Evolutionary conservation across 345 rosid genomes (phyloP), one percentile per base, ranked within the genome.

Genomic region (Eucalyptus curtisii): DNA sequence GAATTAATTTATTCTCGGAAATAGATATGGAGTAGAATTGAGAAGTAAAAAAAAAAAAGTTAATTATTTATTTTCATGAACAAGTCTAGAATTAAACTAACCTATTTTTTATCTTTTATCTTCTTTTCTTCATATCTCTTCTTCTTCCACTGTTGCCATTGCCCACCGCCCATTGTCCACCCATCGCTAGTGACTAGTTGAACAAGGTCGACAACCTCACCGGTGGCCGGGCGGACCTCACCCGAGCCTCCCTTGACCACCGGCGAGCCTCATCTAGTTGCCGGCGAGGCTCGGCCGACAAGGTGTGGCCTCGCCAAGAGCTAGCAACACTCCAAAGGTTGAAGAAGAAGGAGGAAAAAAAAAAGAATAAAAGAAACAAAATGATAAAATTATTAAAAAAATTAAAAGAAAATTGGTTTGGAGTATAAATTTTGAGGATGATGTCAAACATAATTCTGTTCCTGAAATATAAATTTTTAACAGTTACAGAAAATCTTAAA

Each of bases 251-350:
- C 24, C 24, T 20, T 4, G 7, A 52, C 55, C 55, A 49, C 17
- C 17, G 1, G 0, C 3, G 4, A 49, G 50, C 50, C 50, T 15
- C 6, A 1, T 15, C 17, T 14, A 49, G 3, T 13, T 13, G 1
- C 7, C 2, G 16, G 7, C 1, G 2, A 49, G 20, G 7, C 53
- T 49, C 7, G 8, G 3, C 8, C 1, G 2, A 49, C 1, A 3
- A 50, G 20, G 1, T 0, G 20, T 0, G 0, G 2, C 1, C 20
- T 16, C 20, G 7, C 1, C 8, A 0, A 50, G 53, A 4, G 8
- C 9, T 0, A 17, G 2, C 2, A 0, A 17, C 0, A 2, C 24
- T 52, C 53, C 53, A 17, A 17, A 52, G 9, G 1, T 52, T 7
- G 24, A 52, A 52, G 4, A 52, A 49, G 52, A 49, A 49, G 1